phyloP scores from a whole-genome alignment of 1,284 basidiomycete species.

The Cronartium ribicola region DNA sequence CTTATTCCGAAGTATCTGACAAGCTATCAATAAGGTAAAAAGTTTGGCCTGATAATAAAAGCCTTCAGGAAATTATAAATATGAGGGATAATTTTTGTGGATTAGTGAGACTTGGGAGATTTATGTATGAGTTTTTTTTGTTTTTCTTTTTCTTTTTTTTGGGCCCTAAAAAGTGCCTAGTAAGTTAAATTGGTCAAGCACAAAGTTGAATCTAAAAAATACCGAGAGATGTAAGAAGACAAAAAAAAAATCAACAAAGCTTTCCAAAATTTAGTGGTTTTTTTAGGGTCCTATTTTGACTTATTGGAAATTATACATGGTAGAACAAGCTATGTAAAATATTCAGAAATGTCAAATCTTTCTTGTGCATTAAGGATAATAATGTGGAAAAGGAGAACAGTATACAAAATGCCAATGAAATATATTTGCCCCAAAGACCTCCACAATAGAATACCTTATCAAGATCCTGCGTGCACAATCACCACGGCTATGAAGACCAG shows the following conservation, averaged over 20 bases:
- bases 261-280: neutral
- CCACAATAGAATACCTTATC: neutral
- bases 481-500: slow-evolving; percentile 30
- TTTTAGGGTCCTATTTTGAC: neutral
- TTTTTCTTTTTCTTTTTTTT: too few species aligned
- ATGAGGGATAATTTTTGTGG: too few species aligned
- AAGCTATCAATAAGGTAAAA: too few species aligned
- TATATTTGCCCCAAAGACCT: neutral
- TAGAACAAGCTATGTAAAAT: neutral
- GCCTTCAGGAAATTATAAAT: too few species aligned
- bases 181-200: too few species aligned
- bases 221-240: neutral
- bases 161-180: too few species aligned
- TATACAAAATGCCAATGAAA: neutral
- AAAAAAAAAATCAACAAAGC: neutral
- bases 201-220: too few species aligned
- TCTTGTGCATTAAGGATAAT: too few species aligned
- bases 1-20: too few species aligned
- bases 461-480: slow-evolving; percentile 1
- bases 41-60: too few species aligned
- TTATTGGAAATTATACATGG: neutral
- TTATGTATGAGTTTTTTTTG: too few species aligned
- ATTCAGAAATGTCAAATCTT: neutral
- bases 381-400: neutral
- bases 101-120: too few species aligned